These are phyloP conservation scores for Rhododendron henanense DNA, from an alignment of 148 eudicot species.

Conservation along the genomic window DNA sequence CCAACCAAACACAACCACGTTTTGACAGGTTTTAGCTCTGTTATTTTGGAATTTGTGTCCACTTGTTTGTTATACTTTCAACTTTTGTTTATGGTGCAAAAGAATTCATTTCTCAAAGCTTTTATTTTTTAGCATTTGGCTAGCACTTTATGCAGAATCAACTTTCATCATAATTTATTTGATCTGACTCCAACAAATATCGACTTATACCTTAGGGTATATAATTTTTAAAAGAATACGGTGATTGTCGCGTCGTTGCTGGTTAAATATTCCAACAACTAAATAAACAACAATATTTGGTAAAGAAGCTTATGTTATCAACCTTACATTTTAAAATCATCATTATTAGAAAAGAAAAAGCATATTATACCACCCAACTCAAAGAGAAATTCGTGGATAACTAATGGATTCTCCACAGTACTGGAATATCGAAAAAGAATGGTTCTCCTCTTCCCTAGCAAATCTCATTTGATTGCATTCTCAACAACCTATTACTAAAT, in stretches of 20 bases:
- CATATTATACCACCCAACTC: background rate
- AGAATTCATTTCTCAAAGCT: background rate
- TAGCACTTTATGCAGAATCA: background rate
- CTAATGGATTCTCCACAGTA: background rate
- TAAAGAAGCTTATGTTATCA: background rate
- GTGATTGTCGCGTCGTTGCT: background rate
- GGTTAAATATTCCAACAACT: background rate
- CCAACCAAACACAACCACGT: too few species aligned
- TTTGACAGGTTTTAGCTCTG: too few species aligned
- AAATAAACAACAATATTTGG: background rate
- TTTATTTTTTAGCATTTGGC: background rate
- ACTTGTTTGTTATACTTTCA: background rate
- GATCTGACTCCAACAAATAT: background rate
- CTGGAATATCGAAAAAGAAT: background rate
- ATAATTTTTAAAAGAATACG: too few species aligned
- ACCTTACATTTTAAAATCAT: background rate
- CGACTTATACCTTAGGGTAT: background rate
- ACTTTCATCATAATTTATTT: background rate
- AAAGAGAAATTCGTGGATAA: background rate
- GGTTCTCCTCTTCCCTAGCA: background rate
- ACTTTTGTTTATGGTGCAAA: background rate
- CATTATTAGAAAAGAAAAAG: background rate
- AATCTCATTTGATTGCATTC: background rate
- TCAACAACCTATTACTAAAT: background rate
- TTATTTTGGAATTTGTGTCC: too few species aligned